A percentile compares a stretch with the other conserved stretches of the same genome.
These are phyloP conservation scores for Aspergillus fructus DNA, from an alignment of 2,329 filamentous ascomycete genomes.

Conservation along the genomic window DNA sequence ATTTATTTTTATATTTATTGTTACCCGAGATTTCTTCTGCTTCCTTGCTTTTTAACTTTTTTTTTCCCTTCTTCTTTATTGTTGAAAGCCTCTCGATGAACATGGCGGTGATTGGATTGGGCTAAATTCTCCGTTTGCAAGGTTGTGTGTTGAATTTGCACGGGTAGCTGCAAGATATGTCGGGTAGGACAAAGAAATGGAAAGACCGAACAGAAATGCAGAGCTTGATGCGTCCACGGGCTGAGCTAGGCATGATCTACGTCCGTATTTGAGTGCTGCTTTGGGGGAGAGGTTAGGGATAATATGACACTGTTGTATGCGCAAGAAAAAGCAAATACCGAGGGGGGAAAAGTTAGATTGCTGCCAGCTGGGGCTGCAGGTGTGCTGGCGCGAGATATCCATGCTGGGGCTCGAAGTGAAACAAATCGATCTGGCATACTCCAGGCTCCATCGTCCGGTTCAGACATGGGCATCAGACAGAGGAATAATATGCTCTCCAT, in stretches of 20 bases:
- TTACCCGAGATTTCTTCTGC: too few species aligned
- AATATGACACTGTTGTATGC: background rate
- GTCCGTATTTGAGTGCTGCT: background rate
- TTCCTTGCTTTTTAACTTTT: background rate
- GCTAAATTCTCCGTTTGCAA: conserved; percentile 14
- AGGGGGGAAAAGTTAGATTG: background rate
- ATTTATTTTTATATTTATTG: background rate
- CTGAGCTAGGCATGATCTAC: background rate
- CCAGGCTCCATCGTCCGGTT: too few species aligned
- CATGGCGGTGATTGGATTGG: conserved; percentile 9
- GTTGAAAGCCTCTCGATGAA: conserved; percentile 4
- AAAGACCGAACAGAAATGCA: background rate
- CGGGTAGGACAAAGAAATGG: conserved; percentile 4
- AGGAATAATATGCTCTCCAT: too few species aligned
- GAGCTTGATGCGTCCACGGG: background rate
- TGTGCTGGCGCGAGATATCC: too few species aligned
- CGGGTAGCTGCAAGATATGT: background rate
- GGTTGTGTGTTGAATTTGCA: background rate
- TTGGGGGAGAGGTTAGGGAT: background rate
- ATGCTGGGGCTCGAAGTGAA: background rate
- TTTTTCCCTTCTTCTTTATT: background rate
- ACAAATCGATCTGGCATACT: too few species aligned
- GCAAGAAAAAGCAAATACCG: background rate
- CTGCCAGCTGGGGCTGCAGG: background rate
- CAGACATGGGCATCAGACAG: too few species aligned